Percentiles rank a stretch among this genome's conserved stretches.
phyloP scores from a whole-genome alignment of 768 basidiomycete genomes.

The Hygrophoropsis aurantiaca region DNA sequence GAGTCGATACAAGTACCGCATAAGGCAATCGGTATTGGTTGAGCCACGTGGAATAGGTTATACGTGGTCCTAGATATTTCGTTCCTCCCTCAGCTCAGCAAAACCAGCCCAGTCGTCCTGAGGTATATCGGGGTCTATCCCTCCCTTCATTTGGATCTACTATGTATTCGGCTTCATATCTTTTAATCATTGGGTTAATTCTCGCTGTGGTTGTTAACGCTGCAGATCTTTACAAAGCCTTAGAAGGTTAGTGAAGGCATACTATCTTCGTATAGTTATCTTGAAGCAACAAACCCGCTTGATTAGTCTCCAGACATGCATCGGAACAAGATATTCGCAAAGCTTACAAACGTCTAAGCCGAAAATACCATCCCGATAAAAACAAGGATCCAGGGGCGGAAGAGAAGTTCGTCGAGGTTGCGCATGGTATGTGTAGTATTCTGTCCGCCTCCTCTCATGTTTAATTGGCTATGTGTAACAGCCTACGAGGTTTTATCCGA shows the following conservation, averaged over 20 bases:
- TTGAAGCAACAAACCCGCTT: constrained; percentile 20
- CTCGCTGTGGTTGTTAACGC: constrained; percentile 40
- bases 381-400: constrained; percentile 84
- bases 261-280: constrained; percentile 15
- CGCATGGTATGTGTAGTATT: constrained; percentile 60
- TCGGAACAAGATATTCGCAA: constrained; percentile 88
- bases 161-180: constrained; percentile 28
- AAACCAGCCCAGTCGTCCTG: constrained; percentile 5
- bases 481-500: constrained; percentile 98
- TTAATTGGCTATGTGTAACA: constrained; percentile 22
- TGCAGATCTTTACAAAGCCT: constrained; percentile 76
- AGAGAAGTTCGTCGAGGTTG: constrained; percentile 86
- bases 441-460: constrained; percentile 3
- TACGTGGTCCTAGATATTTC: constrained; percentile 24
- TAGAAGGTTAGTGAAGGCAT: constrained; percentile 68
- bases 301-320: constrained; percentile 67
- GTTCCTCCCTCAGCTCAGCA: not conserved
- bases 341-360: constrained; percentile 87
- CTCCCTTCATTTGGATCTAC: not conserved
- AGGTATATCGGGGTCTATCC: not conserved
- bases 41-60: constrained; percentile 24
- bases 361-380: constrained; percentile 94
- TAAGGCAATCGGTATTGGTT: not conserved
- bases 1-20: too few relatives aligned
- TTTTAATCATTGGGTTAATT: constrained; percentile 28